phyloP scores from a whole-genome alignment of 768 basidiomycete species.

The Mycena rosella region DNA sequence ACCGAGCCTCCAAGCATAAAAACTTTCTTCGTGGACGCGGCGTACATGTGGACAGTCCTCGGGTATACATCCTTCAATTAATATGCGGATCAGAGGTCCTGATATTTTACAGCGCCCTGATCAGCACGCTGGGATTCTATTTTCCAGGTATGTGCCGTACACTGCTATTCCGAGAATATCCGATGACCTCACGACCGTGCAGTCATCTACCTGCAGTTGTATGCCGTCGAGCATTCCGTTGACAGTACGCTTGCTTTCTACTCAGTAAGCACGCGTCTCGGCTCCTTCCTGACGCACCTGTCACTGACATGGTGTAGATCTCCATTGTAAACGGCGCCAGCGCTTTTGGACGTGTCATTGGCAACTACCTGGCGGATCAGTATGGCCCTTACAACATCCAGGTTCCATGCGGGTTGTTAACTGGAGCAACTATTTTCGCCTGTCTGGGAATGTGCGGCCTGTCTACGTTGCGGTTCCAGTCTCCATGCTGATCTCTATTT shows the following conservation, averaged over 20 bases:
- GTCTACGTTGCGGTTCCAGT: background rate
- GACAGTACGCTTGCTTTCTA: slow-evolving; percentile 24
- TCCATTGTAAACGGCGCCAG: slow-evolving; percentile 13
- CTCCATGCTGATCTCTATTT: background rate
- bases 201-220: slow-evolving; percentile 31
- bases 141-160: slow-evolving; percentile 15
- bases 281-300: too few relatives aligned
- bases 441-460: slow-evolving; percentile 2
- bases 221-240: slow-evolving; percentile 24
- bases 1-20: slow-evolving; percentile 15
- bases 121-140: slow-evolving; percentile 21
- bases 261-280: slow-evolving; percentile 9
- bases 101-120: slow-evolving; percentile 12
- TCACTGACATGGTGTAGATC: background rate
- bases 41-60: slow-evolving; percentile 17
- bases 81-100: background rate
- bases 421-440: slow-evolving; percentile 8
- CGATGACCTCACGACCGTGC: background rate
- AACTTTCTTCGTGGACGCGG: slow-evolving; percentile 27
- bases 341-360: slow-evolving; percentile 15
- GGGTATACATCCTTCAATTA: slow-evolving; percentile 14
- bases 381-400: slow-evolving; percentile 20
- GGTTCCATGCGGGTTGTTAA: slow-evolving; percentile 16
- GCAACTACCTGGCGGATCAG: slow-evolving; percentile 10
- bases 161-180: background rate